Evolutionary conservation across 305 asterid genomes (phyloP), one percentile per base, ranked within the genome.

Genomic region (Vinca major): DNA sequence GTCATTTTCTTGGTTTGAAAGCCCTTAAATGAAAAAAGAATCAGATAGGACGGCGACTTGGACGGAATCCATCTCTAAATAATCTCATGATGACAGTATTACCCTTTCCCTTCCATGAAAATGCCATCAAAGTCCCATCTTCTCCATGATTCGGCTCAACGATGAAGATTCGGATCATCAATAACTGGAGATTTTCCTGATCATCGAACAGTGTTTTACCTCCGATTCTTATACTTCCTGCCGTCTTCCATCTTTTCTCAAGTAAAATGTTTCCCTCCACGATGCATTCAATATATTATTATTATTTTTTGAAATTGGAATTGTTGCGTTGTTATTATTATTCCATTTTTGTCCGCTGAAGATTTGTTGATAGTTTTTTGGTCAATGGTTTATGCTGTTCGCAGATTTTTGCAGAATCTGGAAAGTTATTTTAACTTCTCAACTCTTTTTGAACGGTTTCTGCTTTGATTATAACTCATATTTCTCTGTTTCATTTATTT

Each of bases 71-170:
- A 36, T 0, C 0, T 14, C 33, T 49, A 64, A 48, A 3, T 50
- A 26, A 50, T 50, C 61, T 36, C 2, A 50, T 5, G 49, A 14
- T 16, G 70, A 66, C 70, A 37, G 4, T 36, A 36, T 36, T 66
- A 40, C 45, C 70, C 50, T 13, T 49, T 4, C 2, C 7, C 0
- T 37, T 37, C 10, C 49, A 2, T 11, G 16, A 9, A 47, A 66
- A 36, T 50, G 45, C 36, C 70, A 52, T 4, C 44, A n/a, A 26
- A 56, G 43, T 45, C 56, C 37, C 2, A 7, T 3, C 55, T 0
- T 13, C 13, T 5, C 26, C 44, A 21, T 37, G 75, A 2, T 55
- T 65, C 66, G 21, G 43, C 45, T 57, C 57, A 64, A 63, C 64
- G 51, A 45, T 36, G 70, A 54, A 9, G 51, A 37, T 53, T 55